Base-by-base conservation (phyloP, 768 basidiomycete species). In the Filobasidium floriforme region DNA sequence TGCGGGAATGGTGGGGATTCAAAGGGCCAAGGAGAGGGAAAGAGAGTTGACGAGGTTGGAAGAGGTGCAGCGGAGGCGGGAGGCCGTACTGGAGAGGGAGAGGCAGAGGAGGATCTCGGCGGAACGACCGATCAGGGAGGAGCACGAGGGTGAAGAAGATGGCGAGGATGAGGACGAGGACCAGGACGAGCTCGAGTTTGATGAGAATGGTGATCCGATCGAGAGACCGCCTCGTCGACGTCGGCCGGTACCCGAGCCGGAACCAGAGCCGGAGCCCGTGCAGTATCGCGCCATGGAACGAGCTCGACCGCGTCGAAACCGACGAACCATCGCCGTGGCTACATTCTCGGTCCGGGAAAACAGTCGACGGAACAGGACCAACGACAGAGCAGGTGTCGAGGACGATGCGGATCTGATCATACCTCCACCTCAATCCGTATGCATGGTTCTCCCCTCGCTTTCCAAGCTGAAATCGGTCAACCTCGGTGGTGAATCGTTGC, bases 21-120 rank as follows among this genome's bases (percentile, higher is more conserved):
- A 81, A 61, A 81, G 84, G 46, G 85, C 87, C 0, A 85, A 82
- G 70, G 87, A 87, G 67, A 80, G 85, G 49, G 91, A 92, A 78
- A 85, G 84, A 75, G 80, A 70, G 62, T 75, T 78, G 41, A 71
- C 71, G 0, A 68, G 68, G 7, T 74, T 73, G 76, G 77, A 77
- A 22, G 37, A 72, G 19, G 63, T 43, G 29, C 65, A 73, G 46
- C 29, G 77, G 59, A 71, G 70, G 11, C 64, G 72, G 24, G 26
- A 64, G 19, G 77, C 76, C 10, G 37, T 60, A 5, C 18, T 15
- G 7, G 29, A 22, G 72, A 70, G 32, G 73, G 65, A 51, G 73
- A 74, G 49, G 67, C 66, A 15, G 65, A 41, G 26, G 54, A 22
- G 54, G 54, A 15, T 26, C 12, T 63, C 60, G 9, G 49, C 60